Evolutionary conservation across 2,329 filamentous ascomycete genomes (phyloP), one percentile per base, ranked within the genome.

Genomic region (Colletotrichum tropicicola): DNA sequence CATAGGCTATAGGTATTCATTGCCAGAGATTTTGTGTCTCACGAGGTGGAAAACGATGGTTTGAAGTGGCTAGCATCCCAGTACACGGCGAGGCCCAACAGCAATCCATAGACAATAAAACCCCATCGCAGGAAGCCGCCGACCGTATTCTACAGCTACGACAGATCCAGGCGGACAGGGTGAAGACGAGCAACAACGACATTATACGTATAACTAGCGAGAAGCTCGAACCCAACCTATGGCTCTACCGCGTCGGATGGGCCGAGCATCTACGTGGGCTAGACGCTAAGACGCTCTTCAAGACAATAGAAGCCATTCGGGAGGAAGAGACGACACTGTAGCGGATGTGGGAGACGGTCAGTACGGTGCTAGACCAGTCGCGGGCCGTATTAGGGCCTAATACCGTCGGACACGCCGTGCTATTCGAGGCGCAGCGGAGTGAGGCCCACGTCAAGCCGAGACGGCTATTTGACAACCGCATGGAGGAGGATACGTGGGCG

Each of bases 401-500:
- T 23, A 35, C 12, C 45, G n/a, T 61, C n/a, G 51, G 62, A n/a
- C 23, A 44, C 8, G 43, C 44, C 13, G 59, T 25, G 13, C 23
- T 68, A 4, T 66, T 54, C n/a, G 47, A 68, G 55, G 53, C 58
- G 10, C 9, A 68, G 41, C 39, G 47, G 12, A 62, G 47, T 4
- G 51, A 68, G 12, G 45, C 41, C 4, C 5, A 52, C 32, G 30
- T 51, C 2, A 62, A 59, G 47, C 59, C 32, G 17, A 43, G 6
- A 10, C 19, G 45, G 39, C 59, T 32, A 32, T 68, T 68, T 12
- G 41, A 61, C 12, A 57, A 51, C 48, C 35, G 52, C 9, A 44
- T 68, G 13, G 56, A 68, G 27, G 59, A 63, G 15, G 41, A 66
- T 39, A 63, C 59, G 32, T 66, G 41, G 55, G 32, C 28, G 41